Base-by-base conservation (phyloP, 2,329 filamentous ascomycete genomes). In the Furcasterigmium sp. region DNA sequence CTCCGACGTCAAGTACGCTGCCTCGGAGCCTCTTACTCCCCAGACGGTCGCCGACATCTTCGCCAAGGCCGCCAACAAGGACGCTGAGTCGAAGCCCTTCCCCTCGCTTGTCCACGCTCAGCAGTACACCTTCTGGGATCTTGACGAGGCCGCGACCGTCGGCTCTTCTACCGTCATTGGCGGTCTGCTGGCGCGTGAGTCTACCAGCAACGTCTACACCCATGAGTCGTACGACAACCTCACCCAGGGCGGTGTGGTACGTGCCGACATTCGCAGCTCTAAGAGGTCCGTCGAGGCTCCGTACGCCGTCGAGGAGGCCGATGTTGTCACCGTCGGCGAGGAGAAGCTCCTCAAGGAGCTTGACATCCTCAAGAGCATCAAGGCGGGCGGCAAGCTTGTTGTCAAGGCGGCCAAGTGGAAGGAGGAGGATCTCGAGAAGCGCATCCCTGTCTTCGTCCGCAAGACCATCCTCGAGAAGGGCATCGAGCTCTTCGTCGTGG, bases 121-220 rank as follows among this genome's bases (percentile, higher is more conserved):
- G 62, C 87, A 97, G 65, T 97, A 93, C 69, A 84, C 84, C 11
- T 96, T 98, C 76, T 97, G 91, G 90, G 87, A 96, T 53, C 62
- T 87, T 32, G 91, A 95, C 58, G 78, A 82, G 61, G 90, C 90
- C 21, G 66, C 72, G 2, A 77, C 84, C 41, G 73, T 76, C 41
- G 72, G 72, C 46, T 82, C 88, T 1, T 84, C 89, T 10, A 67
- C 77, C 18, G 77, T 71, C 29, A 59, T 84, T 21, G 75, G 76
- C 49, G 71, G 66, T 45, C 59, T 81, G 11, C 78, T 73, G 73
- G 91, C 83, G 74, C 82, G 84, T 73, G 90, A 78, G 63, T 87
- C 69, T 63, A 86, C 69, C 64, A 75, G 57, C 56, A 80, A 82
- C 51, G 67, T 84, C 51, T 75, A 77, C 44, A 56, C 81, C 29